These are phyloP conservation scores for Epichloe aotearoae DNA, from an alignment of 2,329 filamentous ascomycete species.

Conservation along the genomic window DNA sequence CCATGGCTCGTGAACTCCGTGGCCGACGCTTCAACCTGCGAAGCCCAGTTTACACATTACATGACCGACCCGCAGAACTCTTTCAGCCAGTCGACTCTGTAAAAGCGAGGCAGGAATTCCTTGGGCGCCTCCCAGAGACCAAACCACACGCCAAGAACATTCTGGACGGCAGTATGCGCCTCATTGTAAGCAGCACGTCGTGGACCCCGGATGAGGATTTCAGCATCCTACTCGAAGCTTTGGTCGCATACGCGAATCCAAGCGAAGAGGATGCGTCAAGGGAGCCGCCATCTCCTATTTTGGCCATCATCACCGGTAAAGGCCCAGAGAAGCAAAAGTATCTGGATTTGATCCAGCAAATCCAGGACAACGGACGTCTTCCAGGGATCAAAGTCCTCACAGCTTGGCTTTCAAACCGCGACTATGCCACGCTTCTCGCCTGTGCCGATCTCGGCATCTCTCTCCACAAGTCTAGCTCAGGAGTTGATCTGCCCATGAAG, in stretches of 20 bases:
- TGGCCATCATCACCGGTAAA: constrained; percentile 89
- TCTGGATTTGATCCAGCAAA: constrained; percentile 45
- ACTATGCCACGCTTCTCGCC: constrained; percentile 76
- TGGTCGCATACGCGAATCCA: constrained; percentile 58
- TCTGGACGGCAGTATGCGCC: constrained; percentile 41
- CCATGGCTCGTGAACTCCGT: constrained; percentile 66
- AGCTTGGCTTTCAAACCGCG: constrained; percentile 69
- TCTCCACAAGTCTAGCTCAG: constrained; percentile 84
- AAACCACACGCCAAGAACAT: constrained; percentile 45
- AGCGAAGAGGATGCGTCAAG: constrained; percentile 25
- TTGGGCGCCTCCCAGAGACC: constrained; percentile 53
- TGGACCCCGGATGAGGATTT: constrained; percentile 98
- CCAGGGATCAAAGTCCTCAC: constrained; percentile 60
- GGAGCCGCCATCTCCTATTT: constrained; percentile 44
- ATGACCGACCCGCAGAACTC: constrained; percentile 73
- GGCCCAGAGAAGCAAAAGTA: constrained; percentile 75
- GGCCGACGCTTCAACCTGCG: constrained; percentile 49
- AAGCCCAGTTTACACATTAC: constrained; percentile 56
- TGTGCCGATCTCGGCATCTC: constrained; percentile 83
- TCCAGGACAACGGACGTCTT: constrained; percentile 51
- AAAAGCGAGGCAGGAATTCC: constrained; percentile 41
- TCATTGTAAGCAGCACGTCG: constrained; percentile 87
- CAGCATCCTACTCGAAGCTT: constrained; percentile 67
- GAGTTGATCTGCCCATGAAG: constrained; percentile 96
- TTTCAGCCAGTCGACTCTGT: constrained; percentile 55